These are phyloP conservation scores for Clavispora asparagi DNA, from an alignment of 805 yeast genomes.

Conservation along the genomic window DNA sequence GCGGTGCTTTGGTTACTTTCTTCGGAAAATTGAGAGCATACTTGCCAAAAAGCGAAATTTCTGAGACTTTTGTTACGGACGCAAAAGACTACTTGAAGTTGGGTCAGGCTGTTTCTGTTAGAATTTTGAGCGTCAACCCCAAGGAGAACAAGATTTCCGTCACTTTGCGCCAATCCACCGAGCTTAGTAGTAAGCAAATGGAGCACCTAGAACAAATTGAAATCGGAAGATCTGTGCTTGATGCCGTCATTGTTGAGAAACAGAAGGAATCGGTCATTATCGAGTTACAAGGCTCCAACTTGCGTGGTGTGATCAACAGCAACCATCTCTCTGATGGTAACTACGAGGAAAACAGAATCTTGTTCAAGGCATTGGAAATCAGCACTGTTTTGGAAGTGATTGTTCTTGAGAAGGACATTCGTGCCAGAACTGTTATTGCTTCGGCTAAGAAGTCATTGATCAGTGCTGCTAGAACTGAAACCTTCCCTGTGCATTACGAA, in stretches of 20 bases:
- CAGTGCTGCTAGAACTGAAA: slow-evolving; percentile 49
- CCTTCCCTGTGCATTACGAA: slow-evolving; percentile 54
- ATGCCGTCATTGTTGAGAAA: slow-evolving; percentile 64
- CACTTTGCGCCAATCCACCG: slow-evolving; percentile 65
- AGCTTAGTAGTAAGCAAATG: slow-evolving; percentile 43
- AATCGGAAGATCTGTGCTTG: slow-evolving; percentile 59
- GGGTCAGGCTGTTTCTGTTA: slow-evolving; percentile 79
- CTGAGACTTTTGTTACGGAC: slow-evolving; percentile 76
- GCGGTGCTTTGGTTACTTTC: slow-evolving; percentile 81
- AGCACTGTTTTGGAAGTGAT: slow-evolving; percentile 61
- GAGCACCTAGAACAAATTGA: slow-evolving; percentile 42
- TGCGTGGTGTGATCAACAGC: slow-evolving; percentile 66
- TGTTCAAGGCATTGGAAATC: slow-evolving; percentile 54
- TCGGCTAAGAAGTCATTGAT: slow-evolving; percentile 65
- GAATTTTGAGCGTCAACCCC: slow-evolving; percentile 53
- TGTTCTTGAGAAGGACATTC: slow-evolving; percentile 61
- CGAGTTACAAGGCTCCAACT: slow-evolving; percentile 43
- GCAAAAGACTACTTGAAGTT: slow-evolving; percentile 74
- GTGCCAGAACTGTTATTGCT: slow-evolving; percentile 55
- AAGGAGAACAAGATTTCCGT: slow-evolving; percentile 55
- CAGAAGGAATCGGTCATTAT: slow-evolving; percentile 68
- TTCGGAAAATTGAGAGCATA: slow-evolving; percentile 76
- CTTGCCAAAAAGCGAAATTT: slow-evolving; percentile 82
- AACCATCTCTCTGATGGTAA: slow-evolving; percentile 78
- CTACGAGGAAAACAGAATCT: slow-evolving; percentile 64